Evolutionary conservation across 2,329 filamentous ascomycete genomes (phyloP), one percentile per base, ranked within the genome.

Genomic region (Paraconiothyrium sp.): DNA sequence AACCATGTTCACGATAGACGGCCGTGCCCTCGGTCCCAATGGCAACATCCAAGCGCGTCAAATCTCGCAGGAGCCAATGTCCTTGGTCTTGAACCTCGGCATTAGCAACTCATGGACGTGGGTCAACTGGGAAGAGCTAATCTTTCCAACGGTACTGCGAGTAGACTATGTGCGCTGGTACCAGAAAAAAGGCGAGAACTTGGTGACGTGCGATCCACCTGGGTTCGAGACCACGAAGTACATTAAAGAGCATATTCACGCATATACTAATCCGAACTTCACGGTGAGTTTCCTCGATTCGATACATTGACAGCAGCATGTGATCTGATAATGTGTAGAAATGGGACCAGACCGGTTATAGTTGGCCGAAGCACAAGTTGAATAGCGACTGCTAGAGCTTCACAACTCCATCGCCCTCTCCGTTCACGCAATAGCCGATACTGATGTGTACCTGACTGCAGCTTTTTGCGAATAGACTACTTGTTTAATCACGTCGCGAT

Each of bases 91-190:
- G 11, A 86, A 87, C 62, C 71, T 87, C 4, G 84, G 84, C 1
- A 79, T 86, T 54, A 84, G 82, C 58, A 75, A 81, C 44, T 76
- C 79, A 9, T 87, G 84, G 84, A 81, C 80, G 0, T 74, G 76
- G 61, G 83, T 86, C 50, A 75, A 84, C 54, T 80, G 77, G 68
- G 74, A 68, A 1, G 68, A 80, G 3, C 71, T 86, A 46, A 71
- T 68, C n/a, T 86, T 84, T 60, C 85, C 83, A 0, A 81, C 84
- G 0, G 76, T 84, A 16, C 84, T 86, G 82, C 77, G 83, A 24
- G 74, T 87, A 35, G 85, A 86, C 63, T 86, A 87, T 67, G 82
- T 87, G 14, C 77, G 85, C 7, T 82, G 83, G 72, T 87, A 87
- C 66, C 85, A 87, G 70, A 80, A 82, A 61, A 74, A 79, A 56